Evolutionary conservation across 192 early-diverging fungal species (phyloP), one percentile per base, ranked within the genome.

Genomic region (Umbelopsis sp.): DNA sequence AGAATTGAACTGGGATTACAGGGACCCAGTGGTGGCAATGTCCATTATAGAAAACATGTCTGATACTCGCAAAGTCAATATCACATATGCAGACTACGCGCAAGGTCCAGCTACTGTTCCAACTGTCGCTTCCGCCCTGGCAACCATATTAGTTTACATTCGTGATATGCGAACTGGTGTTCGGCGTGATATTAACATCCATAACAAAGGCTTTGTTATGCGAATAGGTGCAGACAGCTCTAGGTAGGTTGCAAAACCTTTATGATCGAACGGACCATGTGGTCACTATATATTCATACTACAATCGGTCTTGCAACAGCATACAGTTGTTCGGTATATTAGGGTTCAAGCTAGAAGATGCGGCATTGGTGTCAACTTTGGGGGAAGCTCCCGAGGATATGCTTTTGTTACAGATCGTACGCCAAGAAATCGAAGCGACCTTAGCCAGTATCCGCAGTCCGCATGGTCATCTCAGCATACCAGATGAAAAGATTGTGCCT

Each of bases 161-260:
- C 69, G 73, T 10, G 74, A 76, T 56, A 50, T 76, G 6, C 34
- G 76, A 0, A 56, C 67, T 5, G 74, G 74, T 10, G 21, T n/a
- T 10, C 50, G 65, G 16, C 69, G 79, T 21, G 67, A 76, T 22
- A 76, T 85, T 34, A 85, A 83, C 47, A 34, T 69, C 12, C 45
- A 69, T 9, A 82, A 79, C 10, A 68, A 69, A 3, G 41, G 56
- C 4, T 82, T 83, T 66, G 50, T 52, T n/a, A 38, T 21, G 16
- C 72, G 71, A 36, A 71, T 85, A 24, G 74, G 76, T 9, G 41
- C 78, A 21, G 82, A 81, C 34, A 47, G 66, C 3, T 44, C 25
- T 4, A 83, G 73, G 84, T 85, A 83, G 41, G 43, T 50, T 29
- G 16, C 22, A 59, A 3, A 26, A 14, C 2, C 49, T 12, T 3